Conservation (phyloP, 1,139 yeast species). For the Hansenula lynferdii region DNA sequence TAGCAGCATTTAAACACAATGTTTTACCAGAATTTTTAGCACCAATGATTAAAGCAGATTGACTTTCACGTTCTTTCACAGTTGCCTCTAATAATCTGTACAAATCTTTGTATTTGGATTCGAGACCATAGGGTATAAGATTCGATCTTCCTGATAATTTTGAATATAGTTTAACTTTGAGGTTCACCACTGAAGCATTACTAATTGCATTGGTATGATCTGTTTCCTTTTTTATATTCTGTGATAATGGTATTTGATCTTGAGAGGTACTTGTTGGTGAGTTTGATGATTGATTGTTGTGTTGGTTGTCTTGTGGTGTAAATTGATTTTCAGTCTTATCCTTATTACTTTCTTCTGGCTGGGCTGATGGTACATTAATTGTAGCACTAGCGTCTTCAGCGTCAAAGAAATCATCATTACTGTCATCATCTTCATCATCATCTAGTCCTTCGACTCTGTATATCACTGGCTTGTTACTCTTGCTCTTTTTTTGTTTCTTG, state of each 20-base stretch:
- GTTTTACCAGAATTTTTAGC: conserved; percentile 81
- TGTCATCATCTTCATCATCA: too few relatives aligned
- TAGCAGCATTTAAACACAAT: conserved; percentile 51
- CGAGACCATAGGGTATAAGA: conserved; percentile 25
- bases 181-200: neutral
- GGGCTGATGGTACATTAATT: too few relatives aligned
- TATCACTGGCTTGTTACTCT: too few relatives aligned
- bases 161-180: conserved; percentile 15
- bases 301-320: too few relatives aligned
- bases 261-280: too few relatives aligned
- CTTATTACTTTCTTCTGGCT: too few relatives aligned
- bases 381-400: conserved; percentile 14
- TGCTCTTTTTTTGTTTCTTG: too few relatives aligned
- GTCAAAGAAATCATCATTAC: too few relatives aligned
- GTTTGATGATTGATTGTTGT: too few relatives aligned
- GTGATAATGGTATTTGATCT: conserved; percentile 4
- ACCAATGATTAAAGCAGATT: conserved; percentile 76
- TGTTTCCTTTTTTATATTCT: too few relatives aligned
- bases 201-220: neutral
- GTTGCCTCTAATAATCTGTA: conserved; percentile 60
- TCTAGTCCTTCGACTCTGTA: too few relatives aligned
- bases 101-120: conserved; percentile 41
- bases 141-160: conserved; percentile 20
- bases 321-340: too few relatives aligned
- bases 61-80: conserved; percentile 67